Evolutionary conservation across 1,284 basidiomycete species (phyloP), one percentile per base, ranked within the genome.

Genomic region (Butyriboletus appendiculatus): DNA sequence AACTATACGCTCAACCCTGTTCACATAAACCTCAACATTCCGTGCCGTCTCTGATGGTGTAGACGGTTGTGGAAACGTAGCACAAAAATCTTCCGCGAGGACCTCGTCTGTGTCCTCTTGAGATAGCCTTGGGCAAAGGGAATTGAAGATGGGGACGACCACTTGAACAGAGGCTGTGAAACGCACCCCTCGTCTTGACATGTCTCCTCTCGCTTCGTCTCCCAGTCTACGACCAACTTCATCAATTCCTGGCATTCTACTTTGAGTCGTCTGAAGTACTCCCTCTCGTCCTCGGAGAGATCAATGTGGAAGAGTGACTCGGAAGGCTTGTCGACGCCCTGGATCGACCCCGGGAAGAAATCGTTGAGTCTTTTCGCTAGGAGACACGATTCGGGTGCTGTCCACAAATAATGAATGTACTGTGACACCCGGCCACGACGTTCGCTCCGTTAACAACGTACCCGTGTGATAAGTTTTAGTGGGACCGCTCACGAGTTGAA

Each of bases 381-480:
- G 18, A 50, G 64, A 60, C 53, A 73, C 56, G 48, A 70, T 66
- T 54, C 65, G 4, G 66, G 62, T 11, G 65, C 58, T 1, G 68
- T 67, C 72, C 72, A 75, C 33, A 75, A 54, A 44, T 73, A 62
- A 58, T 73, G 68, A 14, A 80, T 60, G 55, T 80, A 72, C 78
- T 57, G 22, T 16, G 24, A 6, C 5, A 7, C 10, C 10, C 35
- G 28, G 8, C 22, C 33, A 45, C 26, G 3, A 18, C 6, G 22
- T 20, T 10, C 30, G 5, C 30, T 37, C 8, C 15, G 11, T 56
- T 24, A 47, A 42, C 24, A 28, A 35, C 40, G 3, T 37, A 48
- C 39, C 26, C 47, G 7, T 15, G 37, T 26, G 15, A 18, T 52
- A 35, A 34, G 16, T 34, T 28, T n/a, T 7, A 33, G 14, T 7